Evolutionary conservation across 2,329 filamentous ascomycete species (phyloP), one percentile per base, ranked within the genome.

Genomic region (Talaromyces sp.): DNA sequence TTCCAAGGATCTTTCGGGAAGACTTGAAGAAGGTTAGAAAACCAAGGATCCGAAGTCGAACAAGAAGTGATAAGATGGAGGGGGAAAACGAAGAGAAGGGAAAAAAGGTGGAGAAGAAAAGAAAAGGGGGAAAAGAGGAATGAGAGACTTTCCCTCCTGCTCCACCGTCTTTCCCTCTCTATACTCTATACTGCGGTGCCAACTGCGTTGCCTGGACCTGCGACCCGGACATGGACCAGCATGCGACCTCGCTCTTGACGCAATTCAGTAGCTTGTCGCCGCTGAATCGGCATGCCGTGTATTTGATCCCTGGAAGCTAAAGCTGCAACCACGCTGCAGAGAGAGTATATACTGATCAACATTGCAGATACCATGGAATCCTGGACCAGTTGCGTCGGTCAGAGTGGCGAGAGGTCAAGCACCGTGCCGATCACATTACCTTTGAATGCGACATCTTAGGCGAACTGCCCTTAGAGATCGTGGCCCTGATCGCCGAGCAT

Each of bases 381-480:
- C 37, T 73, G 29, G 55, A 65, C 36, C 55, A 64, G 20, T 52
- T 75, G 22, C 45, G 32, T 13, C 47, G 52, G 3, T 27, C 65
- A 37, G 72, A 74, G 57, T 70, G 69, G 65, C 66, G 69, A 14
- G 62, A 69, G 39, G 51, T 72, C 9, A 58, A 62, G 49, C 29
- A 48, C 16, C 59, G 55, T 32, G 45, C 65, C 5, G 52, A 63
- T 32, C 16, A 47, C n/a, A 51, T 50, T 16, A 60, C 57, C 13
- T 65, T 73, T 22, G 57, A 69, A 19, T 61, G 57, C 30, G 72
- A 75, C 53, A 62, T 75, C n/a, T 33, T 75, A 3, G 64, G 60
- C 13, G 55, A 54, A 1, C 47, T 73, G 20, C 72, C 71, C 3
- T 13, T 65, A 5, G 72, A 75, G 53, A 49, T 75, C n/a, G 62